Conservation (phyloP, 345 rosid species). For the Eucalyptus curtisii region DNA sequence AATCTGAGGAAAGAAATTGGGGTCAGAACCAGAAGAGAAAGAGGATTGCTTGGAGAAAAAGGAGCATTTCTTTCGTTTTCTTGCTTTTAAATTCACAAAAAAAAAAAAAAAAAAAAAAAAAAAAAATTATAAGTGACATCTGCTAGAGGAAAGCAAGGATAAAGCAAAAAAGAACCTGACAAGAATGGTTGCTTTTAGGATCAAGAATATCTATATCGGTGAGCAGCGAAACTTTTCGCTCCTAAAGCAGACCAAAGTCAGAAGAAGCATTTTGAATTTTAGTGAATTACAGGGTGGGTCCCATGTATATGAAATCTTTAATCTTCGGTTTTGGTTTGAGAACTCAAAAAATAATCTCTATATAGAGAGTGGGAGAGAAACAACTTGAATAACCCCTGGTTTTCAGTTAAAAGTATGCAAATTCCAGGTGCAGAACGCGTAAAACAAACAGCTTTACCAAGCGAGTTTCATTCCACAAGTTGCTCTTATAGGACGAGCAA, state of each 20-base stretch:
- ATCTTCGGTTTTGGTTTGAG: background rate
- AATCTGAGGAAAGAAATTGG: background rate
- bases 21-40: background rate
- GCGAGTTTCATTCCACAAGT: background rate
- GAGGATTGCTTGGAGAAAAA: background rate
- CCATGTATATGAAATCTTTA: background rate
- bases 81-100: background rate
- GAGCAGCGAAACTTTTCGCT: background rate
- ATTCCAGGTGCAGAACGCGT: background rate
- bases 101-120: background rate
- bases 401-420: background rate
- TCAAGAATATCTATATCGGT: background rate
- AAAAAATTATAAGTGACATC: background rate
- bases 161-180: background rate
- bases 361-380: background rate
- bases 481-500: background rate
- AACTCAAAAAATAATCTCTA: background rate
- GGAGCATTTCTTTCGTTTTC: background rate
- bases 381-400: background rate
- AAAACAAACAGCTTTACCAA: background rate
- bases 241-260: background rate
- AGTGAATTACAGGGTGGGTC: background rate
- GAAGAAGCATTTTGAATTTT: background rate
- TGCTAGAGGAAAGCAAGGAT: background rate
- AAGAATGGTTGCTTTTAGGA: background rate